Conservation (phyloP, 2,329 filamentous ascomycete species). For the Iodosphaeria phyllophila region DNA sequence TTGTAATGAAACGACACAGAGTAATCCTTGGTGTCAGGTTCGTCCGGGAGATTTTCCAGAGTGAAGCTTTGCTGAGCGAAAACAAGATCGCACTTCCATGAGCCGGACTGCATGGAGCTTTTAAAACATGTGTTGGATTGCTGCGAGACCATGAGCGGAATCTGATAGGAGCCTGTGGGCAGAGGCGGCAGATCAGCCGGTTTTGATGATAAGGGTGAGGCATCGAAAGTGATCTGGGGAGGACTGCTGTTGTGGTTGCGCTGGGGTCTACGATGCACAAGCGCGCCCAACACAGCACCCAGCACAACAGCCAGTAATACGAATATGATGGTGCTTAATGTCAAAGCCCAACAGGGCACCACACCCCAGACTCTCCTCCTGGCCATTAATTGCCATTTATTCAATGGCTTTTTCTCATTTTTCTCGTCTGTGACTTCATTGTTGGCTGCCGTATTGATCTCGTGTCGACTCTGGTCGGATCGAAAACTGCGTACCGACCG, state of each 20-base stretch:
- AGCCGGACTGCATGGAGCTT: slow-evolving; percentile 30
- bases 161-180: slow-evolving; percentile 31
- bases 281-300: slow-evolving; percentile 34
- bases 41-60: slow-evolving; percentile 13
- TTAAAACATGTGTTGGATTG: slow-evolving; percentile 36
- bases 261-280: slow-evolving; percentile 10
- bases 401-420: slow-evolving; percentile 28
- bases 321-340: slow-evolving; percentile 26
- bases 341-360: slow-evolving; percentile 42
- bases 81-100: slow-evolving; percentile 44
- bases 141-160: slow-evolving; percentile 33
- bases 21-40: slow-evolving; percentile 18
- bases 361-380: slow-evolving; percentile 37
- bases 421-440: slow-evolving; percentile 27
- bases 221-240: slow-evolving; percentile 24
- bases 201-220: slow-evolving; percentile 27
- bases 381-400: slow-evolving; percentile 32
- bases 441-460: slow-evolving; percentile 31
- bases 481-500: slow-evolving; percentile 31
- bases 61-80: slow-evolving; percentile 24
- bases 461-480: slow-evolving; percentile 27
- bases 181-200: slow-evolving; percentile 32
- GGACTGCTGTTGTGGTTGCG: slow-evolving; percentile 9
- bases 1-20: slow-evolving; percentile 20
- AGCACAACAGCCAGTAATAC: slow-evolving; percentile 35